Percentiles rank a stretch among this genome's conserved stretches.
phyloP scores from a whole-genome alignment of 108 stramenopile genomes.

The Cylindrotheca closterium region DNA sequence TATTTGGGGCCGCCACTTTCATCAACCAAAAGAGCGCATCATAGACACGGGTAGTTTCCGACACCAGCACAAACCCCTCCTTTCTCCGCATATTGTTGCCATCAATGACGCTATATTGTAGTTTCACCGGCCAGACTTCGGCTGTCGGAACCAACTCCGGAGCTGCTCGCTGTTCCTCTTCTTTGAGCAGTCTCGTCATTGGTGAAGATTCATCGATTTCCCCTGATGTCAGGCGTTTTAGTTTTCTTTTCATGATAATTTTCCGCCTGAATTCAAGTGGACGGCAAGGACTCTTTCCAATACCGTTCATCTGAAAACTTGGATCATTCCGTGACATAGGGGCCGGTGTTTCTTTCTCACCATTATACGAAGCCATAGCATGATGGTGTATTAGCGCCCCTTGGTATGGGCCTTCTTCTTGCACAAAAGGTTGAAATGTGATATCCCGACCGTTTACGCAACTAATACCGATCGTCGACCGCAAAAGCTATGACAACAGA shows the following conservation, averaged over 20 bases:
- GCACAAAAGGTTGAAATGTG: constrained; percentile 49
- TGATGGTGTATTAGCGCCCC: constrained; percentile 37
- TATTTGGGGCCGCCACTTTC: constrained; percentile 50
- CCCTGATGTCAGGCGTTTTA: neutral
- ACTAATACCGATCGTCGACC: constrained; percentile 57
- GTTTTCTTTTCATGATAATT: constrained; percentile 28
- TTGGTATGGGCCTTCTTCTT: neutral
- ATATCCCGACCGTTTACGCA: constrained; percentile 61
- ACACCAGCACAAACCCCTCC: constrained; percentile 63
- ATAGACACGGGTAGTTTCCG: constrained; percentile 28
- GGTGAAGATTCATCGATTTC: constrained; percentile 24
- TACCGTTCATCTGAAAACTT: neutral
- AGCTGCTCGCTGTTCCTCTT: constrained; percentile 21
- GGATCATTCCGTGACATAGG: too few species aligned
- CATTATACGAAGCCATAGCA: constrained; percentile 20
- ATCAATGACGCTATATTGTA: constrained; percentile 49
- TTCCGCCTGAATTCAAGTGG: constrained; percentile 75
- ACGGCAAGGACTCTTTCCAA: constrained; percentile 11
- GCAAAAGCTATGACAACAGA: constrained; percentile 44
- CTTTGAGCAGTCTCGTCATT: constrained; percentile 47
- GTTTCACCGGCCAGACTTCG: constrained; percentile 71
- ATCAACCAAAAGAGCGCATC: constrained; percentile 50
- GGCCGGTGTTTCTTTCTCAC: neutral
- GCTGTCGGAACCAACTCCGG: constrained; percentile 37
- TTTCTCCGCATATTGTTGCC: neutral